Evolutionary conservation across 805 yeast genomes (phyloP), one percentile per base, ranked within the genome.

Genomic region (Candida rishiriensis): DNA sequence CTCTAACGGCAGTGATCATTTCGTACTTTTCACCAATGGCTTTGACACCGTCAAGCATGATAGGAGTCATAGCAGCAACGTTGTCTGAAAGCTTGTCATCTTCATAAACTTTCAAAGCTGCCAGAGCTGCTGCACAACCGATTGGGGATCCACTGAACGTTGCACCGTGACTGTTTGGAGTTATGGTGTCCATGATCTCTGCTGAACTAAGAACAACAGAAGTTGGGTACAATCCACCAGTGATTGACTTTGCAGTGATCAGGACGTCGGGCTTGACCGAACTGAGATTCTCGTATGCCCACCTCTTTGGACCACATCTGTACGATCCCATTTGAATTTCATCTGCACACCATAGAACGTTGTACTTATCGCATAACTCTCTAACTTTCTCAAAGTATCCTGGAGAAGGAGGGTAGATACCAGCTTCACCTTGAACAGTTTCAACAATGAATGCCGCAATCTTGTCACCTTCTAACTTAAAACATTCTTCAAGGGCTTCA

Each of bases 381-480:
- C 65, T 54, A 11, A 64, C 65, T 36, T 57, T 56, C 33, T 60
- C 62, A 17, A 62, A 43, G 39, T 54, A 67, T 4, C 60, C 63
- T 11, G 64, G 63, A 36, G 59, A 58, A 21, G 67, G 68, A n/a
- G 65, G 54, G 34, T 57, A 44, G 51, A 68, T 58, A 8, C 71
- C 72, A 14, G 67, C 70, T 30, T 70, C 72, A 17, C 72, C 71
- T 52, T 68, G 72, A 29, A 68, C 60, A 7, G 68, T 64, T 48
- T 68, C 71, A 39, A 67, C 41, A 8, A 68, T 63, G 11, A 66
- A 56, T 14, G 63, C 70, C 10, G 70, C 68, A 26, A 68, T 60
- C 10, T 50, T 53, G n/a, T 55, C 55, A 28, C 61, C 63, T 45
- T 66, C 59, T 6, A 50, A 36, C 41, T 53, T 46, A 29, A 67